Base-by-base conservation (phyloP, 768 basidiomycete species). In the Fistulinella prunicolor region DNA sequence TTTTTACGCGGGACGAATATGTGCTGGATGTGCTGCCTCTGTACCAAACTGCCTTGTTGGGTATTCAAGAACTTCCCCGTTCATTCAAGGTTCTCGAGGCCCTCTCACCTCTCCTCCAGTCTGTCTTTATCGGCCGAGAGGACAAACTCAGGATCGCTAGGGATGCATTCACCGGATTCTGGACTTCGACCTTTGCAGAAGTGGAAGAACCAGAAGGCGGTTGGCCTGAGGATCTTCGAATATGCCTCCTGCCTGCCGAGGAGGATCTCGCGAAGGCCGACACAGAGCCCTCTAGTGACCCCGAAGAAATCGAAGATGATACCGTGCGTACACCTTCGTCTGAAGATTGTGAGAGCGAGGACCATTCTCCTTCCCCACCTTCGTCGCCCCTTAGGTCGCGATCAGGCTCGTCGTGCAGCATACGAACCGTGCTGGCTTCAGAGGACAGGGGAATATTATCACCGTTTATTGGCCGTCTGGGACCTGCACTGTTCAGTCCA, bases 161-260 rank as follows among this genome's bases (percentile, higher is more conserved):
- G 12, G 76, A 80, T 6, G 73, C 81, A 3, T 88, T 90, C 58
- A 61, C 61, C 7, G 78, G 79, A 24, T 85, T 84, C 59, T 89
- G 88, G 88, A 61, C 71, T 14, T 55, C 68, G 2, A 70, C 72
- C 3, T 86, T 74, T 51, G 70, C 70, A 10, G 44, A 62, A 2
- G 29, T 70, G 20, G 52, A 69, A 3, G 64, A 70, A 20, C 82
- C 84, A 0, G 50, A 60, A 13, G 59, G 58, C 2, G 81, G 78
- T 6, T 89, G 85, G 84, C 76, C 83, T 0, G 66, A 69, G 23
- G 65, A 70, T 34, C 69, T 85, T 19, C 59, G 53, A 20, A 55
- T 61, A 14, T 74, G 73, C 46, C 56, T 77, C 16, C 40, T 47
- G 9, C 44, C 55, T 38, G 32, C 30, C 6, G 37, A 50, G 5